These are phyloP conservation scores for Beta lomatogona DNA, from an alignment of 179 eudicot species.

Conservation along the genomic window DNA sequence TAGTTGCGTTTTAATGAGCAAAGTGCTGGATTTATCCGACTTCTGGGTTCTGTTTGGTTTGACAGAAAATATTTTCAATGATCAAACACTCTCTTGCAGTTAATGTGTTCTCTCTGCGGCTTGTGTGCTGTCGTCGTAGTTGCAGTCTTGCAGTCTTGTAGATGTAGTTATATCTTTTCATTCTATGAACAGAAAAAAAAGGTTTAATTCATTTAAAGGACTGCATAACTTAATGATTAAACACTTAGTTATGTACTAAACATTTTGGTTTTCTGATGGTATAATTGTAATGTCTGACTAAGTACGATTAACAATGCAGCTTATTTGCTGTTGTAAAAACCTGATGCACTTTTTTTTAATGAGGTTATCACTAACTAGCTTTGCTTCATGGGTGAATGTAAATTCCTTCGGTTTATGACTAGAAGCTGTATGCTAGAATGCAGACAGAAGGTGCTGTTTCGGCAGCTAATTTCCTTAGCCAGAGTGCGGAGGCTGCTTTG, in stretches of 20 bases:
- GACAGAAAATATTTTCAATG: no score
- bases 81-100: no score
- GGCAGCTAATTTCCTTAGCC: constrained; percentile 69
- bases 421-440: constrained; percentile 51
- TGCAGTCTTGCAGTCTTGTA: no score
- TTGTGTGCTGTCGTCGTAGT: no score
- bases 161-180: no score
- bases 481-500: constrained; percentile 66
- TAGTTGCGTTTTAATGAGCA: not conserved
- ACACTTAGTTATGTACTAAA: not conserved
- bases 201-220: not conserved
- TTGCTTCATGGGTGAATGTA: not conserved
- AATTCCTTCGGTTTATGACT: constrained; percentile 10
- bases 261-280: not conserved
- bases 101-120: no score
- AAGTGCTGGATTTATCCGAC: not conserved
- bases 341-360: no score
- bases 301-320: not conserved
- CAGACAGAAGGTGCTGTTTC: constrained; percentile 69
- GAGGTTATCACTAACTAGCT: not conserved
- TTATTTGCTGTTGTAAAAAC: no score
- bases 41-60: not conserved
- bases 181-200: no score
- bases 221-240: not conserved
- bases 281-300: not conserved